A percentile compares a stretch with the other conserved stretches of the same genome.
phyloP scores from a whole-genome alignment of 805 yeast genomes.

The Wickerhamiella shivajii region DNA sequence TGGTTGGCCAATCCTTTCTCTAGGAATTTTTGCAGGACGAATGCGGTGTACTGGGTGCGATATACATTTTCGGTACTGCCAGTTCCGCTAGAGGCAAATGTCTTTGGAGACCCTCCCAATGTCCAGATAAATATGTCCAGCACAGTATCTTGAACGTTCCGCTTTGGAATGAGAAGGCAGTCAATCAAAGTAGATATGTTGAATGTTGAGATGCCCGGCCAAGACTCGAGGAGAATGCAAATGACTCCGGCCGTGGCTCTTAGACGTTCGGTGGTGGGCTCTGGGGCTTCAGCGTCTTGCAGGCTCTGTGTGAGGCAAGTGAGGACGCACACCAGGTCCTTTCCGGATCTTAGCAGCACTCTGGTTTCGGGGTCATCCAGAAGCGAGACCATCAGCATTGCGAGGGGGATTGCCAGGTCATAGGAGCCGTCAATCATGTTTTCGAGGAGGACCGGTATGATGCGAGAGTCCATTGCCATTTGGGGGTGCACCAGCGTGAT shows the following conservation, averaged over 20 bases:
- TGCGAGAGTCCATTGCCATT: conserved; percentile 31
- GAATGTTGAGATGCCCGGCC: conserved; percentile 64
- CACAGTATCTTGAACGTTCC: conserved; percentile 39
- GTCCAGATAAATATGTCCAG: conserved; percentile 61
- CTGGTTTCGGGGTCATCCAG: conserved; percentile 45
- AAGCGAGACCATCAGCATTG: conserved; percentile 38
- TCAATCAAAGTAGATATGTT: conserved; percentile 30
- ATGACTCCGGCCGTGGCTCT: conserved; percentile 48
- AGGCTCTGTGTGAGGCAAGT: conserved; percentile 60
- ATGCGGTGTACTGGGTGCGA: conserved; percentile 50
- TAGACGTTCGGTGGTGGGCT: conserved; percentile 38
- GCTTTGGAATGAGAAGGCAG: conserved; percentile 22
- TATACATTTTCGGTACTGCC: conserved; percentile 10
- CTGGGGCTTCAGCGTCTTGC: conserved; percentile 24
- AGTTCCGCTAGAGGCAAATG: conserved; percentile 27
- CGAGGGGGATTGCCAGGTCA: conserved; percentile 30
- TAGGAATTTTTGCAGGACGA: conserved; percentile 41
- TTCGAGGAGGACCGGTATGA: conserved; percentile 31
- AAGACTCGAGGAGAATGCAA: conserved; percentile 45
- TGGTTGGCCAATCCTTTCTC: conserved; percentile 36
- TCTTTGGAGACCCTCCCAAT: conserved; percentile 35
- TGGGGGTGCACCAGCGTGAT: conserved; percentile 33
- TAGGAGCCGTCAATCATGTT: conserved; percentile 41
- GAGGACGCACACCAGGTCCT: conserved; percentile 46
- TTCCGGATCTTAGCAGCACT: conserved; percentile 39